Conservation (phyloP, 805 yeast species). For the Ogataea ramenticola region DNA sequence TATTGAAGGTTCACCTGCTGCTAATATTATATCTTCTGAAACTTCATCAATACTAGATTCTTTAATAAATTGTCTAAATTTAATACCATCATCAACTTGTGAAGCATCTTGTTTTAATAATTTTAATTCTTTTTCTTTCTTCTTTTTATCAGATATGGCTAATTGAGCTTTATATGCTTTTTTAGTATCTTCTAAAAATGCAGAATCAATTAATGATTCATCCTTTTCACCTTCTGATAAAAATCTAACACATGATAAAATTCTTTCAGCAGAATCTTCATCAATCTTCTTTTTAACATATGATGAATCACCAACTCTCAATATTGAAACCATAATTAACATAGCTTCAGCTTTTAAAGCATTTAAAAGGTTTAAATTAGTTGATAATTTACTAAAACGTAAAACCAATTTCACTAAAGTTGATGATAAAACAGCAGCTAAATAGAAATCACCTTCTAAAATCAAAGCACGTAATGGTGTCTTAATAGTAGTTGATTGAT, state of each 20-base stretch:
- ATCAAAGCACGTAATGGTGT: slow-evolving; percentile 80
- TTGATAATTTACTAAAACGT: slow-evolving; percentile 55
- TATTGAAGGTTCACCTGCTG: slow-evolving; percentile 42
- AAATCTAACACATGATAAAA: slow-evolving; percentile 77
- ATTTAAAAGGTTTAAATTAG: slow-evolving; percentile 50
- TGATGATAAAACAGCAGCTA: slow-evolving; percentile 81
- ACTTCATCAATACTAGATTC: slow-evolving; percentile 34
- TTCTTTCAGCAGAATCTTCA: slow-evolving; percentile 95
- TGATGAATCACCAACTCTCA: slow-evolving; percentile 77
- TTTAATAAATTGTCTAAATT: slow-evolving; percentile 67
- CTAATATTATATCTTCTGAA: slow-evolving; percentile 55
- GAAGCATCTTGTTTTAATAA: slow-evolving; percentile 58
- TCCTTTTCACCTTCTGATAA: slow-evolving; percentile 58
- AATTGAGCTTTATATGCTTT: slow-evolving; percentile 75
- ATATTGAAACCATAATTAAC: slow-evolving; percentile 83
- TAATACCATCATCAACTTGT: slow-evolving; percentile 70
- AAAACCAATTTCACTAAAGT: slow-evolving; percentile 84
- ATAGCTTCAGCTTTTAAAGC: slow-evolving; percentile 93
- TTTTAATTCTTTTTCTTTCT: slow-evolving; percentile 47
- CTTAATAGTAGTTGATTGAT: slow-evolving; percentile 32
- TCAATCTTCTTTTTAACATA: slow-evolving; percentile 72
- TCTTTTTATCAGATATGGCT: slow-evolving; percentile 49
- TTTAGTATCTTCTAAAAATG: slow-evolving; percentile 83
- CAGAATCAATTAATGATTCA: slow-evolving; percentile 42
- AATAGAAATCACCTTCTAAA: slow-evolving; percentile 82